Base-by-base conservation (phyloP, 768 basidiomycete genomes). In the Pleurotus djamor region DNA sequence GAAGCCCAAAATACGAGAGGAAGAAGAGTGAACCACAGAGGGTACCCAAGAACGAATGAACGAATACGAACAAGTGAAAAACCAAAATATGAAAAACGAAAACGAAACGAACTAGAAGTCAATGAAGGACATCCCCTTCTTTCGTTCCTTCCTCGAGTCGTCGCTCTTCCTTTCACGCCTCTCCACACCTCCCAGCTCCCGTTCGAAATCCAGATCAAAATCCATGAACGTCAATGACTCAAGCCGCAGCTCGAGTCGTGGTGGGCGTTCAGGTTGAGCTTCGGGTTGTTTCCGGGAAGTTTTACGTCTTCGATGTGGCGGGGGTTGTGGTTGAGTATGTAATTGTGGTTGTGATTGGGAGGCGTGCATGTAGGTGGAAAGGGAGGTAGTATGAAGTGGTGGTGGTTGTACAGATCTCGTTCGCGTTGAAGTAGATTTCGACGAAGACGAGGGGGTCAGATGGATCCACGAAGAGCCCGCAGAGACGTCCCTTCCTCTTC, bases 241-340 rank as follows among this genome's bases (percentile, higher is more conserved):
- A 28, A 28, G 21, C 21, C 21, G 21, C 21, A n/a, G 41, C 10
- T 43, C 41, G 41, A 85, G 71, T 86, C 80, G 63, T 75, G 94
- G 61, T 92, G 92, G 77, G 89, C 88, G 80, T 88, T 95, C 49
- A 76, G 95, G 64, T 79, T 78, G 66, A 74, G 90, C 55, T 74
- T 91, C 55, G 75, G 87, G 64, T 78, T 88, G 63, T 91, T 91
- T 34, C 82, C 85, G 70, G 91, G 91, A 74, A 74, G 89, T 14
- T 7, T 10, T 12, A 14, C 17, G n/a, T 47, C 45, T n/a, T 10
- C 17, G 9, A n/a, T 16, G 45, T 16, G 13, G 12, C 17, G 13
- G 45, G 13, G 7, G 45, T 47, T 16, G 45, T 7, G 13, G 45
- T 47, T 47, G 12, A 7, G 13, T 12, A n/a, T 47, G 9, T 12